These are phyloP conservation scores for Boeremia lycopersici DNA, from an alignment of 2,329 filamentous ascomycete species.

Conservation along the genomic window DNA sequence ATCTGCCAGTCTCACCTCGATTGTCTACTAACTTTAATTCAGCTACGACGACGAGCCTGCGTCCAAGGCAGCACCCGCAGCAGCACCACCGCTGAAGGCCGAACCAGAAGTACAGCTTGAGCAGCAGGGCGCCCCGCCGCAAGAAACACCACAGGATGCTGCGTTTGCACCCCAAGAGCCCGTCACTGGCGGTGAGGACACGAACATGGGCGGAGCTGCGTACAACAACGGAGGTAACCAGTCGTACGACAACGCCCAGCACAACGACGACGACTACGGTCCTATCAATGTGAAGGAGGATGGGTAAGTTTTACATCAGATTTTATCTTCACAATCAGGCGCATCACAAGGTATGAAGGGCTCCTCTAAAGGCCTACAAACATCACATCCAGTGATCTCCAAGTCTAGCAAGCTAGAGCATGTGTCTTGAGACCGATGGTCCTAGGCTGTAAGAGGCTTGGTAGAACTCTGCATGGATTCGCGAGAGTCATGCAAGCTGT, in stretches of 20 bases:
- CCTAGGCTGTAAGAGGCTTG: conserved; percentile 5
- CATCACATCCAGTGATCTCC: neutral
- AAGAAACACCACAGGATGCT: conserved; percentile 25
- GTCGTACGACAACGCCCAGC: conserved; percentile 37
- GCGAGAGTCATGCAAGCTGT: conserved; percentile 3
- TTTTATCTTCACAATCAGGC: conserved; percentile 22
- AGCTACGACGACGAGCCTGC: conserved; percentile 50
- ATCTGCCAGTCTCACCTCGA: neutral
- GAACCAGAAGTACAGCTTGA: conserved; percentile 32
- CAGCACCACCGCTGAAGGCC: conserved; percentile 23
- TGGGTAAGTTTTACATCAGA: conserved; percentile 68
- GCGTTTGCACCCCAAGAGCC: conserved; percentile 28
- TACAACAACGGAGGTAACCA: conserved; percentile 39
- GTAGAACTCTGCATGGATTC: neutral
- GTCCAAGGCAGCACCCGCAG: conserved; percentile 35
- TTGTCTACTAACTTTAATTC: conserved; percentile 28
- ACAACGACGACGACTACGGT: conserved; percentile 52
- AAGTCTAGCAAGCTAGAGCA: neutral
- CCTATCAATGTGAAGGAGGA: conserved; percentile 83
- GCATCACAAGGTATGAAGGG: conserved; percentile 32
- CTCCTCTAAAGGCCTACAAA: neutral
- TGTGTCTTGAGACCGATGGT: neutral
- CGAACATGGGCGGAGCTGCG: conserved; percentile 40
- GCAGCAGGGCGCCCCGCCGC: conserved; percentile 22
- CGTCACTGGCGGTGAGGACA: conserved; percentile 28